Evolutionary conservation across 2,329 filamentous ascomycete species (phyloP), one percentile per base, ranked within the genome.

Genomic region (Dothidotthia symphoricarpi): DNA sequence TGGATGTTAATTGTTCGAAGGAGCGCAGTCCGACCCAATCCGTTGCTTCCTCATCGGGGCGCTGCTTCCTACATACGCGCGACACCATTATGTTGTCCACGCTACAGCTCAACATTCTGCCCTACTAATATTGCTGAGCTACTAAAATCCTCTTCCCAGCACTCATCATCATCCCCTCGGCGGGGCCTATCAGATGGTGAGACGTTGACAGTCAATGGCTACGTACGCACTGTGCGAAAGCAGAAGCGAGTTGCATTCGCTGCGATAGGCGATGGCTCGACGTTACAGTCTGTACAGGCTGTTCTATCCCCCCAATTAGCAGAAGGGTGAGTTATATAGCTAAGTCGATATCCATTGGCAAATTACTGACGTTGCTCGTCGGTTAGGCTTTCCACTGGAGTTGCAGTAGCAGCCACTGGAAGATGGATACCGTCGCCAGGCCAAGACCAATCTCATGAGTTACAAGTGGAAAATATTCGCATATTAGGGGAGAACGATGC

Each of bases 241-340:
- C 89, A 94, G 73, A 95, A 96, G 65, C 78, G 78, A 15, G 75
- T 85, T 43, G 83, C 85, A 4, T 97, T 98, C 69, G 84, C 90
- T 35, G 80, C 88, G 43, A 75, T 97, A 35, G 84, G 85, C 9
- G 93, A 98, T 73, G 93, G 93, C 29, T 94, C 89, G 10, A 88
- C 86, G 28, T 74, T 87, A 51, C 75, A 83, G 45, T 75, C 87
- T 17, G 67, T 97, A 38, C 93, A 98, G 70, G 88, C 85, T 30
- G 81, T 95, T 31, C 71, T 95, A 52, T 80, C 80, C 37, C 83
- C 86, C 48, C 74, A 78, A 31, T 75, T 88, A 60, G 82, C 85
- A 51, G 75, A 82, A 68, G 80, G 82, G 88, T 94, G 76, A 64
- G 82, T 73, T 34, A 14, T 31, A 19, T 28, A 15, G 19, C 28